Evolutionary conservation across 768 basidiomycete genomes (phyloP), one percentile per base, ranked within the genome.

Genomic region (Boletales sp.): DNA sequence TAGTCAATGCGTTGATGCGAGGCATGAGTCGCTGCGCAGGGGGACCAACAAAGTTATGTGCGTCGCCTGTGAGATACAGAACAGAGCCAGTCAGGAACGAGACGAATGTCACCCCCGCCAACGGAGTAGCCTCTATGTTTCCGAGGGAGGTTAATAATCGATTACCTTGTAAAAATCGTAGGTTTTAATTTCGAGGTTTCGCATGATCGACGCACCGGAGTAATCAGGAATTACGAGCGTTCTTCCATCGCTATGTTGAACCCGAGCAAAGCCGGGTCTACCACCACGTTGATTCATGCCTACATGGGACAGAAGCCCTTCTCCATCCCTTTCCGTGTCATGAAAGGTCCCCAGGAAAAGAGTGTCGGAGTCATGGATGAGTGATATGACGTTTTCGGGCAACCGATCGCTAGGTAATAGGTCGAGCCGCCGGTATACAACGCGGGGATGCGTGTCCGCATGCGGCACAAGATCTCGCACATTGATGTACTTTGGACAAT

Each of bases 271-370:
- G 0, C 85, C 84, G 17, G 74, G 72, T 30, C 71, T 69, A 2
- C 85, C 85, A 4, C 81, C 83, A 5, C 85, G 80, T 29, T 83
- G 80, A 49, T 86, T 86, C 73, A 81, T 82, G 29, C 84, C 85
- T 8, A 83, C 56, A 56, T 85, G 84, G 1, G 83, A 82, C 0
- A 79, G 78, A 53, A 71, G 76, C 4, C 42, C 60, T 12, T 56
- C 44, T 1, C 59, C 62, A 15, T 81, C 75, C 11, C 64, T 48
- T 4, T 52, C 44, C 5, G 79, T 76, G 2, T 65, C 53, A 53
- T 83, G 82, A 1, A 72, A 70, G 1, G 82, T 79, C 5, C 81
- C 83, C 37, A 87, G 51, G 58, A 81, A 86, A 8, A 78, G 72
- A 0, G 82, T 81, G 55, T 87, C 84, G 0, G 78, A 67, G 0